Conservation (phyloP, 2,329 filamentous ascomycete genomes). For the Talaromyces sp. region DNA sequence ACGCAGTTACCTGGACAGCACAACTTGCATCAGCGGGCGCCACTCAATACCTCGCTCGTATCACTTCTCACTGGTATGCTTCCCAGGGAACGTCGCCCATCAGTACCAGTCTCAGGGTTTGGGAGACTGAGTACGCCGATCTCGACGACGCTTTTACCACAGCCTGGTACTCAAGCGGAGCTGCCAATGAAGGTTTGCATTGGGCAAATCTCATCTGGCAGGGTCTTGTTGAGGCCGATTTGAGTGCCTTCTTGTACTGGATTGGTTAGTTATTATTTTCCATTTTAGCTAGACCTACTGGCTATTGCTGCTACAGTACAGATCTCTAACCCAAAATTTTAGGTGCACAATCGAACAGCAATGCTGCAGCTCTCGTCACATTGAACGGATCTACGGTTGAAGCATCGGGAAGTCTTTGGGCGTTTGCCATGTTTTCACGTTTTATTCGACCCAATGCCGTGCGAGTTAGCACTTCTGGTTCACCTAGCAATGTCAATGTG, state of each 20-base stretch:
- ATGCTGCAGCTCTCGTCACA: neutral
- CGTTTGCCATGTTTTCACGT: constrained; percentile 4
- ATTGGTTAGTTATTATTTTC: neutral
- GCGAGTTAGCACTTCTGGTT: neutral
- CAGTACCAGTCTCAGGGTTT: neutral
- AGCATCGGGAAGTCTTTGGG: neutral
- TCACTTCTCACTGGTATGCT: constrained; percentile 13
- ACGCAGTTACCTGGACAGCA: constrained; percentile 1
- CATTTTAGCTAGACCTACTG: no score
- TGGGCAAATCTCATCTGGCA: constrained; percentile 4
- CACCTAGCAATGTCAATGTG: neutral
- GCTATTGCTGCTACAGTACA: neutral
- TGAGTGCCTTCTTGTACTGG: constrained; percentile 12
- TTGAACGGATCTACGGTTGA: neutral
- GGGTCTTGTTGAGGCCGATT: constrained; percentile 5
- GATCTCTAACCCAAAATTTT: neutral
- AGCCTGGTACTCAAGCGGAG: constrained; percentile 7
- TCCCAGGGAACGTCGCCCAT: constrained; percentile 4
- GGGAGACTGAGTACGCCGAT: constrained; percentile 8
- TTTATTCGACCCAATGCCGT: constrained; percentile 2
- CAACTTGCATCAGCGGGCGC: constrained; percentile 1
- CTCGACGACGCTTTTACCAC: neutral
- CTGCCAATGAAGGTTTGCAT: constrained; percentile 5
- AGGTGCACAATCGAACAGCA: neutral
- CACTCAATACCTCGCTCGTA: constrained; percentile 1